A percentile compares a stretch with the other conserved stretches of the same genome.
Evolutionary conservation across 2,329 filamentous ascomycete species (phyloP).

Genomic region (Dichotomopilus funicola): DNA sequence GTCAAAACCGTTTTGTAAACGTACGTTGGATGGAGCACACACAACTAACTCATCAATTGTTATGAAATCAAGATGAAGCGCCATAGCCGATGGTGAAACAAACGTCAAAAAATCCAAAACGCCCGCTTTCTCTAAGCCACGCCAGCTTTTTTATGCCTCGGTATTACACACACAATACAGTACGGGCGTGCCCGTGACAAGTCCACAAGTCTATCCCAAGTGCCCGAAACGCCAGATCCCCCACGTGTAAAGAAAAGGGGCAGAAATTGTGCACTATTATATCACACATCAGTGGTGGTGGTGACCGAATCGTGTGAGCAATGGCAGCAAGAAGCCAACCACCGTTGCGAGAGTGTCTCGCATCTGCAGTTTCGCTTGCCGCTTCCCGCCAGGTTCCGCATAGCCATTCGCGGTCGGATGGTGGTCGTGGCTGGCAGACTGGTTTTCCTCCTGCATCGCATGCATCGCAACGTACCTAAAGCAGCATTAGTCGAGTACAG

Average conservation of each 20-base stretch:
- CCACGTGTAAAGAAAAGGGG: background rate
- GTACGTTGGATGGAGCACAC: too few relatives aligned
- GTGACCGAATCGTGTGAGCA: conserved; percentile 73
- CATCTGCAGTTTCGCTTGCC: conserved; percentile 52
- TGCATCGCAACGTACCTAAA: conserved; percentile 94
- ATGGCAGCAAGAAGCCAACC: conserved; percentile 69
- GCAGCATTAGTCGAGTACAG: background rate
- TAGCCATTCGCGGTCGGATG: conserved; percentile 47
- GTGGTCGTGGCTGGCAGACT: conserved; percentile 46
- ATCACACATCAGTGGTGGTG: conserved; percentile 46
- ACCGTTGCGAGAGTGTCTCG: conserved; percentile 65
- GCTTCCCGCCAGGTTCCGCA: conserved; percentile 42
- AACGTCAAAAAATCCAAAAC: conserved; percentile 4
- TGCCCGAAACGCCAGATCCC: conserved; percentile 12
- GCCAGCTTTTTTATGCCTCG: background rate
- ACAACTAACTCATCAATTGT: too few relatives aligned
- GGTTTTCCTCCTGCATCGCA: conserved; percentile 77
- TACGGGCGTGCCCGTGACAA: background rate
- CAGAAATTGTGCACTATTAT: background rate
- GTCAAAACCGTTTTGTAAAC: too few relatives aligned
- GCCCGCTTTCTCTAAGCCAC: background rate
- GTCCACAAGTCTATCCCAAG: conserved; percentile 3
- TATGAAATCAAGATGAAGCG: too few relatives aligned
- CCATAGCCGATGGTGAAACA: background rate
- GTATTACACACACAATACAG: background rate